Conservation (phyloP, 1,284 basidiomycete genomes). For the Veloboletus limbatus region DNA sequence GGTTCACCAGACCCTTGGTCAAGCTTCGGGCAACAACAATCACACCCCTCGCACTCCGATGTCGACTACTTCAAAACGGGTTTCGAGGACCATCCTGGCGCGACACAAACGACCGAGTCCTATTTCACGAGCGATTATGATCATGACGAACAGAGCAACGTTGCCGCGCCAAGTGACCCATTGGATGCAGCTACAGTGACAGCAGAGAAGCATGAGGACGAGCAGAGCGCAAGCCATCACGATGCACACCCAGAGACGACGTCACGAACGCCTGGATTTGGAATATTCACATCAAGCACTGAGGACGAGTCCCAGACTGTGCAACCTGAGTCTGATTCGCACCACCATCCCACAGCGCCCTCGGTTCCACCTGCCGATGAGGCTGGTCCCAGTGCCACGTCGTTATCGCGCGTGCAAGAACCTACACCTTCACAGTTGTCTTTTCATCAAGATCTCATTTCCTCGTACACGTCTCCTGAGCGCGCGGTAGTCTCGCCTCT, state of each 20-base stretch:
- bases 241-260: slow-evolving; percentile 14
- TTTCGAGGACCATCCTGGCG: slow-evolving; percentile 33
- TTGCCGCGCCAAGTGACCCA: slow-evolving; percentile 36
- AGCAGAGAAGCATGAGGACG: slow-evolving; percentile 39
- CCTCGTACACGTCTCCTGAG: slow-evolving; percentile 25
- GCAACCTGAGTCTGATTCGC: slow-evolving; percentile 15
- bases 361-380: slow-evolving; percentile 12
- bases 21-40: slow-evolving; percentile 36
- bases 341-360: slow-evolving; percentile 6
- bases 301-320: slow-evolving; percentile 17
- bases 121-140: slow-evolving; percentile 17
- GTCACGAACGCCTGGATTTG: slow-evolving; percentile 28
- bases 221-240: slow-evolving; percentile 26
- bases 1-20: slow-evolving; percentile 78
- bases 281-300: slow-evolving; percentile 18
- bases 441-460: slow-evolving; percentile 25
- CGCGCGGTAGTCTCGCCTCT: slow-evolving; percentile 51
- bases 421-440: slow-evolving; percentile 9
- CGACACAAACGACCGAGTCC: slow-evolving; percentile 27
- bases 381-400: neutral
- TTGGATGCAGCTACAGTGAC: slow-evolving; percentile 43
- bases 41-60: slow-evolving; percentile 21
- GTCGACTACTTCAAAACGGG: slow-evolving; percentile 33
- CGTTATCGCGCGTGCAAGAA: slow-evolving; percentile 12
- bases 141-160: slow-evolving; percentile 18